Evolutionary conservation across 495 filamentous ascomycete species (phyloP).

Genomic region (Penicillium silybi): DNA sequence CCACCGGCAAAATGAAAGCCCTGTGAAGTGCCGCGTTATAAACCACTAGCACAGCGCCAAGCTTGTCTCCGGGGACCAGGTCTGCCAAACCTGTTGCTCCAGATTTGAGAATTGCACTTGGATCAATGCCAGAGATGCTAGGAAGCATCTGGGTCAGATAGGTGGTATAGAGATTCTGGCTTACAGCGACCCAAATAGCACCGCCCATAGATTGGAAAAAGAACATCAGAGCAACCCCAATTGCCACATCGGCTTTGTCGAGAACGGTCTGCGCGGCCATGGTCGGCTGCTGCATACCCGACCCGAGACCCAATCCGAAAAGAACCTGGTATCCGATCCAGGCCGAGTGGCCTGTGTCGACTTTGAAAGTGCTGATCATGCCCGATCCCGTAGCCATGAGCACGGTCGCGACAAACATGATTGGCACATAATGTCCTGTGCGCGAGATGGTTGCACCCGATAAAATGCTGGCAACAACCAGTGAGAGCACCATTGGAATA

Average conservation of each 20-base stretch:
- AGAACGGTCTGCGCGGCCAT: conserved; percentile 64
- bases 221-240: conserved; percentile 60
- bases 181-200: conserved; percentile 59
- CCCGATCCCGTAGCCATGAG: conserved; percentile 60
- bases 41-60: conserved; percentile 37
- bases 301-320: conserved; percentile 66
- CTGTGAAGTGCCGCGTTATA: conserved; percentile 57
- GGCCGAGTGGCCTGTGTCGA: conserved; percentile 42
- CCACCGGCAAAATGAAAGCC: conserved; percentile 51
- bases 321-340: conserved; percentile 72
- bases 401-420: conserved; percentile 48
- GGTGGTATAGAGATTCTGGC: conserved; percentile 55
- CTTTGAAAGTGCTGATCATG: conserved; percentile 56
- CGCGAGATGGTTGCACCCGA: conserved; percentile 51
- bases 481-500: conserved; percentile 41
- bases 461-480: conserved; percentile 40
- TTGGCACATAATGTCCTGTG: conserved; percentile 65
- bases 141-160: conserved; percentile 42
- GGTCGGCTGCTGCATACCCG: conserved; percentile 65
- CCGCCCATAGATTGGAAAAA: conserved; percentile 65
- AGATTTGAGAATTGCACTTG: conserved; percentile 20
- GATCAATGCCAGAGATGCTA: conserved; percentile 41
- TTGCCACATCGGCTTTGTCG: conserved; percentile 51
- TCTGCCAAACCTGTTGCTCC: conserved; percentile 18
- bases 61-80: conserved; percentile 39